Conservation (phyloP, 1,284 basidiomycete genomes). For the Apiotrichum siamense region DNA sequence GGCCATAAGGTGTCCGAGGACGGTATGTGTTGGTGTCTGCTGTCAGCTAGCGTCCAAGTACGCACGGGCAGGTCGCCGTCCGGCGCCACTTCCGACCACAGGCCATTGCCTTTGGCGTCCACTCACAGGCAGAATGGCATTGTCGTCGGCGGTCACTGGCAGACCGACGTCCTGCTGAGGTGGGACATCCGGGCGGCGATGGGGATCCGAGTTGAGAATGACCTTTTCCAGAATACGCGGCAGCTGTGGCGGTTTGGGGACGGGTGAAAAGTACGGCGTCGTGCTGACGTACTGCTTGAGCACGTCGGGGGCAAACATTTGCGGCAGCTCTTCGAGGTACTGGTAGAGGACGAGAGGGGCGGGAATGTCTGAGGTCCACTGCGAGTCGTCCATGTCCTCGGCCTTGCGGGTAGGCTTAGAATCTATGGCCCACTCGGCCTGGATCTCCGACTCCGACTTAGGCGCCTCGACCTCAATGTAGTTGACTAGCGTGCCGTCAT, state of each 20-base stretch:
- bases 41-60: neutral
- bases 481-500: conserved; percentile 91
- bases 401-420: conserved; percentile 28
- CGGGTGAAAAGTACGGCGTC: conserved; percentile 46
- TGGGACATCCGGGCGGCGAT: conserved; percentile 28
- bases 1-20: conserved; percentile 93
- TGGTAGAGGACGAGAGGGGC: conserved; percentile 68
- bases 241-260: conserved; percentile 76
- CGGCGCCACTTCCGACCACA: no score
- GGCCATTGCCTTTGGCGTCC: neutral
- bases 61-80: neutral
- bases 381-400: conserved; percentile 42
- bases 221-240: conserved; percentile 76
- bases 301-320: conserved; percentile 32
- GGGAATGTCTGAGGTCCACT: conserved; percentile 73
- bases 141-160: conserved; percentile 63
- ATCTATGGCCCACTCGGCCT: conserved; percentile 45
- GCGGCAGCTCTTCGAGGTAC: conserved; percentile 67
- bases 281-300: conserved; percentile 14
- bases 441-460: conserved; percentile 42
- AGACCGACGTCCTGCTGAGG: conserved; percentile 13
- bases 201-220: conserved; percentile 66
- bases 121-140: conserved; percentile 66
- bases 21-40: conserved; percentile 81
- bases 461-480: conserved; percentile 61